A percentile compares a stretch with the other conserved stretches of the same genome.
phyloP scores from a whole-genome alignment of 345 rosid species.

The Eucalyptus shirleyi region DNA sequence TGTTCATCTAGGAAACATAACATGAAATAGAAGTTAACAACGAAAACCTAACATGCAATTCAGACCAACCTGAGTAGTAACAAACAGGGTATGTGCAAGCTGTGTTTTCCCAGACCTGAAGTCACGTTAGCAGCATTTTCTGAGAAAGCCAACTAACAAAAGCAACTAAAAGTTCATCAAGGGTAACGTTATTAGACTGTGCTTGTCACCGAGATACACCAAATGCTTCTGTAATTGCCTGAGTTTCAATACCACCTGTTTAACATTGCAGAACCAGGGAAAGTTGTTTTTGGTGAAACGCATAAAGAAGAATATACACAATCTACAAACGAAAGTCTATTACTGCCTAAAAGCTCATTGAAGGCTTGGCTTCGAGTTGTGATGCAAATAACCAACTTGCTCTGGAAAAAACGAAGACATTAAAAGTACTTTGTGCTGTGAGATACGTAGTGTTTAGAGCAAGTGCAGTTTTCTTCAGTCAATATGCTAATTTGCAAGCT shows the following conservation, averaged over 20 bases:
- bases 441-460: too few species aligned
- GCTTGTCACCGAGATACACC: not conserved
- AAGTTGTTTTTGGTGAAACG: not conserved
- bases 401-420: not conserved
- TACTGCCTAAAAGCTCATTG: not conserved
- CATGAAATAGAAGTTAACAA: not conserved
- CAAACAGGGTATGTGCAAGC: conserved; percentile 86
- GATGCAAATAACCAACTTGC: not conserved
- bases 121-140: not conserved
- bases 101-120: conserved; percentile 91
- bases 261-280: not conserved
- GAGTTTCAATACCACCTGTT: not conserved
- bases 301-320: not conserved
- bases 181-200: not conserved
- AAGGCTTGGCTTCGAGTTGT: not conserved
- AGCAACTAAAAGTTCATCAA: not conserved
- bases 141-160: not conserved
- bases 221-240: not conserved
- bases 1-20: not conserved
- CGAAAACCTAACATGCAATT: not conserved
- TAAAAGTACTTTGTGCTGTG: not conserved
- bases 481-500: too few species aligned
- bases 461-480: too few species aligned
- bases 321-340: not conserved
- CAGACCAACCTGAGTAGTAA: conserved; percentile 72